Percentiles rank a stretch among this genome's conserved stretches.
Conservation (phyloP, 306 rosid genomes). For the Vicia sativa region DNA sequence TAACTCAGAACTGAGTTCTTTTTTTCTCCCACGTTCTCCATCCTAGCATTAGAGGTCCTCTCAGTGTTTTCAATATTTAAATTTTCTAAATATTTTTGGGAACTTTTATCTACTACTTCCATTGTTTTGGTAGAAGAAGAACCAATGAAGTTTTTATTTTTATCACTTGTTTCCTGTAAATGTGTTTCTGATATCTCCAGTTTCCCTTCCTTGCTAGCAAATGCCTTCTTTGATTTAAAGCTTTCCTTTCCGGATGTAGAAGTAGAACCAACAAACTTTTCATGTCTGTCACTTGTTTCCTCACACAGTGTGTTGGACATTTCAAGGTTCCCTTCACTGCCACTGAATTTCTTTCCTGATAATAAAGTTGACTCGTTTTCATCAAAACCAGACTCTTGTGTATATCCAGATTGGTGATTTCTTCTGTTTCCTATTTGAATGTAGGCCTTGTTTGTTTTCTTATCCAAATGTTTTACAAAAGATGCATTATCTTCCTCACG, state of each 20-base stretch:
- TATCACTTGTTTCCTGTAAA: conserved; percentile 45
- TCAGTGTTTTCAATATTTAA: conserved; percentile 50
- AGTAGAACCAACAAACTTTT: conserved; percentile 37
- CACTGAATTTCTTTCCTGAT: conserved; percentile 35
- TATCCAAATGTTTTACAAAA: conserved; percentile 37
- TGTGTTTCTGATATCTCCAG: conserved; percentile 44
- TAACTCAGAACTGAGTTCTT: conserved; percentile 41
- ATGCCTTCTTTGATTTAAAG: conserved; percentile 39
- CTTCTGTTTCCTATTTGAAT: conserved; percentile 50
- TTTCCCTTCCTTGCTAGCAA: conserved; percentile 47
- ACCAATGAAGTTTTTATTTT: conserved; percentile 35
- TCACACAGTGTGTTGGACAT: conserved; percentile 40
- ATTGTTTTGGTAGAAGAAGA: conserved; percentile 34
- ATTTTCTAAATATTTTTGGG: conserved; percentile 43
- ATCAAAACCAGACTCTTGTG: conserved; percentile 37
- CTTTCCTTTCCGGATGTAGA: conserved; percentile 39
- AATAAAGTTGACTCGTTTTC: conserved; percentile 42
- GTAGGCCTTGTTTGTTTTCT: conserved; percentile 47
- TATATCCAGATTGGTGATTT: conserved; percentile 45
- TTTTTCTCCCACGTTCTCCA: conserved; percentile 45
- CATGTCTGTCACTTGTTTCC: conserved; percentile 46
- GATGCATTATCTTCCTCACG: conserved; percentile 52
- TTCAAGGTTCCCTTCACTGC: conserved; percentile 50
- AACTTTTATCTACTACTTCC: conserved; percentile 43
- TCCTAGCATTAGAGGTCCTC: conserved; percentile 46